Base-by-base conservation (phyloP, 2,329 filamentous ascomycete species). In the Xylariaceae sp. region DNA sequence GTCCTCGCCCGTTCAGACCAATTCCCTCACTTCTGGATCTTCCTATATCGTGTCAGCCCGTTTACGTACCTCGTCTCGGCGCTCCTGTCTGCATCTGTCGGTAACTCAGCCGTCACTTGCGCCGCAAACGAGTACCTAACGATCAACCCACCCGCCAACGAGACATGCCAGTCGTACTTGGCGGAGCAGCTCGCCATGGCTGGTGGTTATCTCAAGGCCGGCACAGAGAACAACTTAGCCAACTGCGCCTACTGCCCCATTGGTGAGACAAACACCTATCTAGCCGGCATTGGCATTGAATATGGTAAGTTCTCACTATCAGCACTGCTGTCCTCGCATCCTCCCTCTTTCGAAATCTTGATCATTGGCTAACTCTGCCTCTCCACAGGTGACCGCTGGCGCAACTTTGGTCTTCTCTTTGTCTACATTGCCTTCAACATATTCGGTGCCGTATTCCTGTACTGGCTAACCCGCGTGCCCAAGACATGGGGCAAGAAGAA, bases 11-110 rank as follows among this genome's bases (percentile, higher is more conserved):
- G 75, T 1, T 85, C 85, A 0, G 66, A 69, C 0, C 71, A 74
- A 1, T 77, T 91, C n/a, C 86, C 88, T 0, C 74, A 80, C 2
- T 89, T 90, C 74, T 91, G 88, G 88, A 81, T 84, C 61, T 88
- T 87, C 74, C 85, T 89, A 81, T 89, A 89, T 67, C 80, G 85
- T 36, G 72, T 87, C 47, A 87, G 83, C 0, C 87, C 88, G 0
- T 84, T 92, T 66, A 88, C 86, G 0, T 92, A 92, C 66, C 73
- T 90, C 1, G 79, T 89, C 32, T 77, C 80, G 40, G 85, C 82
- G 0, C 78, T 92, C 66, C 68, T 89, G 5, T 77, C 81, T 0
- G 80, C 80, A 1, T 83, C 80, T 0, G 71, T 92, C 22, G 84
- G 84, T 9, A 81, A 84, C 59, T 79, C 80, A 0, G 40, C 64